Evolutionary conservation across 208 protist genomes (phyloP), one percentile per base, ranked within the genome.

Genomic region (Acanthamoeba triangularis): DNA sequence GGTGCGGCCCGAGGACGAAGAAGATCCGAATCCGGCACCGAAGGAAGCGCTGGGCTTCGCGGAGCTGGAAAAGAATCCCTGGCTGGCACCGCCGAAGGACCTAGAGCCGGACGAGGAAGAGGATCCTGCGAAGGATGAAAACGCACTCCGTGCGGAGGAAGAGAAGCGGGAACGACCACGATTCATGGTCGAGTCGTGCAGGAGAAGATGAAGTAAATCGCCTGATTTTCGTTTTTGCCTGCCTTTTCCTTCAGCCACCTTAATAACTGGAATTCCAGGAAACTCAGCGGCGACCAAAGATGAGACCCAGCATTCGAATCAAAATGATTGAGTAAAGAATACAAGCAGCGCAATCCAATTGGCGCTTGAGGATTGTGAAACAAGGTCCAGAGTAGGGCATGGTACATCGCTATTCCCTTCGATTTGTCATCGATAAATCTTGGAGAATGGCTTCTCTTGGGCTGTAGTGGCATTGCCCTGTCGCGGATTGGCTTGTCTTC

Each of bases 381-480:
- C 65, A 28, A 74, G 30, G 20, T 74, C 13, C 11, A 23, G 30
- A 7, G 28, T 37, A n/a, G n/a, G n/a, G n/a, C n/a, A 44, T 44
- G 41, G 41, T 44, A 44, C 41, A 44, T 44, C 41, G 41, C 41
- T 1, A 44, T 44, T 5, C 41, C 41, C 41, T 41, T 33, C 13
- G 28, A 76, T 49, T 8, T 84, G 74, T 84, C 74, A 84, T 84
- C 74, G 74, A 30, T 84, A 84, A 84, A 84, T 84, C 44, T 84
- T 84, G 67, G 14, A 76, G 14, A 37, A 37, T 4, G 33, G 25
- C 67, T 76, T 76, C 13, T 76, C 67, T 76, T 76, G 67, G 67
- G 67, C 37, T 13, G 67, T 76, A 76, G 56, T 28, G 56, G 56
- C 18, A 14, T 13, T 14, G 18, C 3, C 56, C 8, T 59, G 52